Evolutionary conservation across 192 early-diverging fungal species (phyloP), one percentile per base, ranked within the genome.

Genomic region (Coemansia sp.): DNA sequence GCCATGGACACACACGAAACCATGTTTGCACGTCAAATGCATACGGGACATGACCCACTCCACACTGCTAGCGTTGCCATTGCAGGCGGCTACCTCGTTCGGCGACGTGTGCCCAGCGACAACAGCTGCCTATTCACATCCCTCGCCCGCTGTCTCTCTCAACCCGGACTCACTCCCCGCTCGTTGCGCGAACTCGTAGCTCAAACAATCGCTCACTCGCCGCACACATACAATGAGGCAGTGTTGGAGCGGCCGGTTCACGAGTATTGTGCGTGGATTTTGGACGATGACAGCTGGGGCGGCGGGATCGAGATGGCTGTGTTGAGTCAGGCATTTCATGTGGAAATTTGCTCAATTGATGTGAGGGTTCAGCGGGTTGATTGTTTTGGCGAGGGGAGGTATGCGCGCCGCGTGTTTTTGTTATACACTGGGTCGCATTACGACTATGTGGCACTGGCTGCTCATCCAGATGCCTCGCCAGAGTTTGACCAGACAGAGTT

Each of bases 401-500:
- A 84, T 56, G 12, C 60, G 3, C 57, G 56, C 9, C 66, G 85
- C 8, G 81, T 81, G 14, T 58, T 85, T 56, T 32, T 86, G n/a
- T 56, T 87, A 2, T 86, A 85, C 69, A 83, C 75, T 51, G 88
- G 87, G 4, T 79, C 84, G 47, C 90, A 90, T 68, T 92, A 89
- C 70, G 89, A 92, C 76, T 89, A 87, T 54, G 72, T 87, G 8
- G 88, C 82, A 2, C 58, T 86, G 29, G 62, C 79, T 0, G 75
- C 83, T 0, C 25, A 19, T 24, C 56, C 27, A 5, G 63, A 55
- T 21, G 68, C 69, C 9, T 73, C 83, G 4, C 45, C 45, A 23
- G 87, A 85, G 12, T 88, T 87, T 81, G 88, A 90, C 64, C 73
- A 81, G 63, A 88, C 86, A 11, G 61, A 75, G 60, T 90, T 90